phyloP scores from a whole-genome alignment of 768 basidiomycete species.

The Infundibulicybe gibba region DNA sequence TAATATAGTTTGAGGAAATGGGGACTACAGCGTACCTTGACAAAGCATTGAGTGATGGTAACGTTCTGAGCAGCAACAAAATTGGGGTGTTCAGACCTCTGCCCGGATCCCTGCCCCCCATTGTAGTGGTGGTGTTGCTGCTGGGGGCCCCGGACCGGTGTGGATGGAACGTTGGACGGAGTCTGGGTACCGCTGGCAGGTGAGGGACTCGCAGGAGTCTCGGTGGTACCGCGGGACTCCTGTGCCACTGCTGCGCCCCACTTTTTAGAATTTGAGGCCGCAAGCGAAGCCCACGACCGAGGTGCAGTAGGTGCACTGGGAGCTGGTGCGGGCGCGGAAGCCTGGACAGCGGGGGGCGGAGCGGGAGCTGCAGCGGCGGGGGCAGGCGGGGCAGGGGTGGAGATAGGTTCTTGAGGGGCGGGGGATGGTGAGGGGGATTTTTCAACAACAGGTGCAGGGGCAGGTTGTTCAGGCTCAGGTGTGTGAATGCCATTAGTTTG shows the following conservation, averaged over 20 bases:
- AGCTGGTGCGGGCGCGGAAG: constrained; percentile 21
- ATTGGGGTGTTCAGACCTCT: constrained; percentile 34
- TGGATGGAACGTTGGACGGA: constrained; percentile 17
- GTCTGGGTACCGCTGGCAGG: constrained; percentile 28
- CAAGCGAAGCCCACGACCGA: constrained; percentile 91
- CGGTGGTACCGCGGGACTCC: constrained; percentile 73
- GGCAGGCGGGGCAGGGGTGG: constrained; percentile 24
- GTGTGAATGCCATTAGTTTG: constrained; percentile 34
- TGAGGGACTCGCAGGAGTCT: constrained; percentile 35
- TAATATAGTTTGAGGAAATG: no score
- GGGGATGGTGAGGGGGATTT: constrained; percentile 24
- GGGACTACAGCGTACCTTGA: constrained; percentile 60
- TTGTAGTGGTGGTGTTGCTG: constrained; percentile 33
- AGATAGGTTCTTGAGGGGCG: constrained; percentile 23
- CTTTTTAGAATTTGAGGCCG: constrained; percentile 76
- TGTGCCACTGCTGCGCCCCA: constrained; percentile 84
- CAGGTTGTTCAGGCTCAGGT: constrained; percentile 33
- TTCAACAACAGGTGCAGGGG: constrained; percentile 10
- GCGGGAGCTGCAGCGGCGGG: constrained; percentile 19
- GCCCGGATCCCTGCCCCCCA: constrained; percentile 12
- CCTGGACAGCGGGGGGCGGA: constrained; percentile 22
- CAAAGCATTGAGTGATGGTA: constrained; percentile 79
- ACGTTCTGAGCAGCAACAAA: constrained; percentile 57
- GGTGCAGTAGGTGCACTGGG: constrained; percentile 43
- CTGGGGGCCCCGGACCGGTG: constrained; percentile 19